A percentile compares a stretch with the other conserved stretches of the same genome.
phyloP scores from a whole-genome alignment of 1,284 basidiomycete genomes.

The Malassezia japonica region DNA sequence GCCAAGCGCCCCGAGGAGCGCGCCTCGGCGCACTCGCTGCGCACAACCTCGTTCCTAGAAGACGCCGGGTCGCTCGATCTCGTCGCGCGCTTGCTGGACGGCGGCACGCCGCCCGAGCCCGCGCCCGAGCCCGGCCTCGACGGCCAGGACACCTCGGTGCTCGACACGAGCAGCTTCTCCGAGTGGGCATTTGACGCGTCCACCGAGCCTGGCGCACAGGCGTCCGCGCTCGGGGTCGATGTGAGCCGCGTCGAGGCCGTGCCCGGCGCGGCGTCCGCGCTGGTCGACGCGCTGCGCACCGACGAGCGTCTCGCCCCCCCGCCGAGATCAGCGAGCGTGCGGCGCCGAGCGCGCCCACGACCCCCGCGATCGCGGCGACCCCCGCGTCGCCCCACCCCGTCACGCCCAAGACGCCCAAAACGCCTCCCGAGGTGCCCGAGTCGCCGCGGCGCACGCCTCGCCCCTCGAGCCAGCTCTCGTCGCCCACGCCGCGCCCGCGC shows the following conservation, averaged over 20 bases:
- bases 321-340: no score
- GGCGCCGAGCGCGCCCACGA: background rate
- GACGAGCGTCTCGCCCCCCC: no score
- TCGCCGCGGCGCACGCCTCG: conserved; percentile 2
- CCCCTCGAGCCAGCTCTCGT: background rate
- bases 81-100: conserved; percentile 40
- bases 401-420: background rate
- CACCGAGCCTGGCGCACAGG: background rate
- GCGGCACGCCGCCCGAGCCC: background rate
- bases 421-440: background rate
- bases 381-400: background rate
- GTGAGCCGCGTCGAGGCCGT: background rate
- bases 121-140: conserved; percentile 3
- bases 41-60: conserved; percentile 84
- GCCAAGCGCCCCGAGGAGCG: conserved; percentile 86
- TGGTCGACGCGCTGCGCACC: no score
- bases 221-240: background rate
- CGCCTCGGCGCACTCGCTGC: conserved; percentile 76
- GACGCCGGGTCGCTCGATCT: conserved; percentile 52
- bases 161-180: conserved; percentile 9
- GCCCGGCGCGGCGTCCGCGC: no score
- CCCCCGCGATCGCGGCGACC: background rate
- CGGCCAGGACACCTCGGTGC: background rate
- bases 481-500: background rate
- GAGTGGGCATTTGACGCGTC: conserved; percentile 15